Evolutionary conservation across 805 yeast species (phyloP).

Genomic region (Ogataea parapolymorpha): DNA sequence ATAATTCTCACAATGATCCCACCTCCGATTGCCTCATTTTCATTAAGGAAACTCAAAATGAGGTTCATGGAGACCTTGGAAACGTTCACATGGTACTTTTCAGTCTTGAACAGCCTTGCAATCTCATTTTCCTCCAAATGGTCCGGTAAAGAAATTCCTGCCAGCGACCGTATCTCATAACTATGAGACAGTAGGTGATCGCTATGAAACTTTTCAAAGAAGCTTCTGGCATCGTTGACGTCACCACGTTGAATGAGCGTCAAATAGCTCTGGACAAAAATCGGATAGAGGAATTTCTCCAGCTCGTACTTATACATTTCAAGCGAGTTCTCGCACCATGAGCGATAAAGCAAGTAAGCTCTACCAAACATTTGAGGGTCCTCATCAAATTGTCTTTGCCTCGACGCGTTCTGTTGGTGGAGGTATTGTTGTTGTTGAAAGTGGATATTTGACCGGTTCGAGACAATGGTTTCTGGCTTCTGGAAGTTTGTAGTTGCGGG

Average conservation of each 20-base stretch:
- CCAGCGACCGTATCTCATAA: constrained; percentile 66
- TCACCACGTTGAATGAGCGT: constrained; percentile 69
- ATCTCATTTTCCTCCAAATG: constrained; percentile 80
- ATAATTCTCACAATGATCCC: constrained; percentile 79
- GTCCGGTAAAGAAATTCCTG: constrained; percentile 72
- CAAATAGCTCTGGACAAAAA: constrained; percentile 85
- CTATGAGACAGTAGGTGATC: constrained; percentile 79
- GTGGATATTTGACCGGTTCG: constrained; percentile 34
- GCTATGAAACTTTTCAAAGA: constrained; percentile 67
- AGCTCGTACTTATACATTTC: constrained; percentile 91
- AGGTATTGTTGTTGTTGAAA: constrained; percentile 29
- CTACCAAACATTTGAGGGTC: constrained; percentile 71
- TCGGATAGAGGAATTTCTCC: constrained; percentile 78
- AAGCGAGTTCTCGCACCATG: constrained; percentile 88
- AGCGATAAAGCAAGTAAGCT: constrained; percentile 75
- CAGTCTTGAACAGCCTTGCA: constrained; percentile 68
- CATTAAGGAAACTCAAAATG: constrained; percentile 81
- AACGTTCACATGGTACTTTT: constrained; percentile 71
- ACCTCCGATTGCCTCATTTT: constrained; percentile 90
- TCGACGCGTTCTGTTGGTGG: constrained; percentile 25
- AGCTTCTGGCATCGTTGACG: constrained; percentile 60
- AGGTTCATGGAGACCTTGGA: constrained; percentile 84
- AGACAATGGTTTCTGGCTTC: constrained; percentile 33
- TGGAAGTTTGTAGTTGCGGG: constrained; percentile 40
- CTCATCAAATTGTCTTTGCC: constrained; percentile 42